These are phyloP conservation scores for Rostrohypoxylon terebratum DNA, from an alignment of 495 filamentous ascomycete species.

Conservation along the genomic window DNA sequence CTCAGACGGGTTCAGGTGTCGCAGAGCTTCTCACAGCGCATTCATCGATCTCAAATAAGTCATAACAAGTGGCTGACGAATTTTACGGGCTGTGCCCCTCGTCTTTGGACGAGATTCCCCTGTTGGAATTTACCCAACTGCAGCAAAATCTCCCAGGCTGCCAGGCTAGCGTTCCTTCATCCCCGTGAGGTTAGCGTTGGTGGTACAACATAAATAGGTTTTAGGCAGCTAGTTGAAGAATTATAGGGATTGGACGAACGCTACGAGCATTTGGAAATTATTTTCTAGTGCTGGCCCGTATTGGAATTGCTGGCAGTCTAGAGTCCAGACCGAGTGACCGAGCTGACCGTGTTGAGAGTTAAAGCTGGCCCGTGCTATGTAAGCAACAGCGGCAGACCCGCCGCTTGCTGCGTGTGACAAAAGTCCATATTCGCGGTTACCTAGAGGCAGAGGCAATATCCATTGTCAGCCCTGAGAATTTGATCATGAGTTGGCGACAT, in stretches of 20 bases:
- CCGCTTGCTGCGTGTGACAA: not conserved
- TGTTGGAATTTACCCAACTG: conserved; percentile 13
- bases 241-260: conserved; percentile 7
- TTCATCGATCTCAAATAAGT: no score
- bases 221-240: conserved; percentile 4
- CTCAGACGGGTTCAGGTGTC: conserved; percentile 15
- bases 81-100: conserved; percentile 10
- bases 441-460: not conserved
- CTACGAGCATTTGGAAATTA: not conserved
- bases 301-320: conserved; percentile 12
- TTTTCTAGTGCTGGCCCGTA: not conserved
- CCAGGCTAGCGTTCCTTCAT: conserved; percentile 22
- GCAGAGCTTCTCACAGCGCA: not conserved
- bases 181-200: conserved; percentile 1
- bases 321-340: no score
- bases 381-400: not conserved
- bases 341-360: conserved; percentile 9
- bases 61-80: conserved; percentile 19
- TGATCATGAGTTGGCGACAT: not conserved
- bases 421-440: conserved; percentile 11
- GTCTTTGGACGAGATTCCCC: not conserved
- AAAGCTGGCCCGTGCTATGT: not conserved
- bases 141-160: conserved; percentile 29
- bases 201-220: conserved; percentile 25
- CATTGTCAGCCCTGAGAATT: not conserved